phyloP scores from a whole-genome alignment of 2,329 filamentous ascomycete genomes.

The Colletotrichum abscissum region DNA sequence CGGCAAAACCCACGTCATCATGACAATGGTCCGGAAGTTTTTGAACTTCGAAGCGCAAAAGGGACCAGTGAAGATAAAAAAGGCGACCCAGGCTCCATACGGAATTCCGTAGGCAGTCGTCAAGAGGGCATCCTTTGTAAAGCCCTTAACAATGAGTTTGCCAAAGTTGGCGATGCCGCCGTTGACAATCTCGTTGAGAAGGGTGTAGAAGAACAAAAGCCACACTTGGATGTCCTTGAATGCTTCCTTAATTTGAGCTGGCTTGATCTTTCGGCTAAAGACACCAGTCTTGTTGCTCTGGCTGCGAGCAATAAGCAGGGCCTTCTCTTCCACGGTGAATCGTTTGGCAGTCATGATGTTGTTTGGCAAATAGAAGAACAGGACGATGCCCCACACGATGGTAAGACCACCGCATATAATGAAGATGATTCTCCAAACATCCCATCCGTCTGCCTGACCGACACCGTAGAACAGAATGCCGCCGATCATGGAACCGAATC shows the following conservation, averaged over 20 bases:
- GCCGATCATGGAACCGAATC: constrained; percentile 33
- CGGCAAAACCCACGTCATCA: constrained; percentile 62
- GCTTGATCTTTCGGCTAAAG: constrained; percentile 53
- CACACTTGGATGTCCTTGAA: constrained; percentile 54
- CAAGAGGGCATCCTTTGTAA: constrained; percentile 44
- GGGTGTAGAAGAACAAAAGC: constrained; percentile 50
- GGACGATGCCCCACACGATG: constrained; percentile 30
- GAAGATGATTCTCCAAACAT: constrained; percentile 40
- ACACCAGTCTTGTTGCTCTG: constrained; percentile 51
- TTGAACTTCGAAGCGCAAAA: constrained; percentile 61
- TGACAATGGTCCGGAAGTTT: constrained; percentile 62
- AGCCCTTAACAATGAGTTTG: constrained; percentile 45
- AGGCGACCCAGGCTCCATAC: constrained; percentile 61
- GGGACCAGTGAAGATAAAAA: constrained; percentile 63
- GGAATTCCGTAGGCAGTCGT: constrained; percentile 66
- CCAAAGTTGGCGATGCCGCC: constrained; percentile 38
- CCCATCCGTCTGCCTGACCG: constrained; percentile 40
- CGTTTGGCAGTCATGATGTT: constrained; percentile 64
- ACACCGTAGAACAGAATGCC: constrained; percentile 37
- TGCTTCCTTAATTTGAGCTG: constrained; percentile 53
- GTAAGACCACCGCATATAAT: constrained; percentile 38
- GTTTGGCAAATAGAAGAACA: constrained; percentile 54
- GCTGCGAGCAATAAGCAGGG: constrained; percentile 63
- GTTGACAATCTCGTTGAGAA: constrained; percentile 40
- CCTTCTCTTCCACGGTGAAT: constrained; percentile 66